These are phyloP conservation scores for Calocybe cyanea DNA, from an alignment of 768 basidiomycete species.

Conservation along the genomic window DNA sequence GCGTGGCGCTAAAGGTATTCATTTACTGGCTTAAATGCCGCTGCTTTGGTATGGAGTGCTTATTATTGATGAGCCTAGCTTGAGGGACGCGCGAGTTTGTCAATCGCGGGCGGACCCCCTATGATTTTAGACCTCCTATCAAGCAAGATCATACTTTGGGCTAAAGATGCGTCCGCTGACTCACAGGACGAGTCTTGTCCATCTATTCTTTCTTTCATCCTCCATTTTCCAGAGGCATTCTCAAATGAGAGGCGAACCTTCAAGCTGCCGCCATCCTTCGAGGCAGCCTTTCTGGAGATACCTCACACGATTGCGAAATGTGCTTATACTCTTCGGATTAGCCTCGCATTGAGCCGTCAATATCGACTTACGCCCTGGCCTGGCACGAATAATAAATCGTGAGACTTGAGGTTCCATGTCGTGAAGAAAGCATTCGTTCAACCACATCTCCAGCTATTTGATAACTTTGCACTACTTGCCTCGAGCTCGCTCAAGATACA, in stretches of 20 bases:
- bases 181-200: slow-evolving; percentile 25
- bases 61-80: slow-evolving; percentile 22
- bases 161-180: slow-evolving; percentile 10
- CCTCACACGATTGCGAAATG: slow-evolving; percentile 31
- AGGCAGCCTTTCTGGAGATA: slow-evolving; percentile 28
- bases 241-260: slow-evolving; percentile 23
- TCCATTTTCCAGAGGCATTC: slow-evolving; percentile 32
- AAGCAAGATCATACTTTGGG: slow-evolving; percentile 28
- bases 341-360: slow-evolving; percentile 26
- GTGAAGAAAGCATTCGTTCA: background rate
- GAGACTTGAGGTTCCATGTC: slow-evolving; percentile 10
- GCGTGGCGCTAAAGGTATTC: slow-evolving; percentile 34
- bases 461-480: slow-evolving; percentile 43
- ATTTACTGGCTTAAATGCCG: background rate
- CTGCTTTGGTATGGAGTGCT: background rate
- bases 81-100: slow-evolving; percentile 30
- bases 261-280: slow-evolving; percentile 36
- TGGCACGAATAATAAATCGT: slow-evolving; percentile 29
- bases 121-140: slow-evolving; percentile 25
- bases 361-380: slow-evolving; percentile 31
- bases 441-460: slow-evolving; percentile 27
- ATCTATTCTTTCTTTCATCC: slow-evolving; percentile 32
- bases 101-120: slow-evolving; percentile 28
- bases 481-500: slow-evolving; percentile 42
- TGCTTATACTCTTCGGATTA: slow-evolving; percentile 29